Percentiles rank a stretch among this genome's conserved stretches.
Evolutionary conservation across 139 green algal species (phyloP).

Genomic region (Chlamydomonas sp.): DNA sequence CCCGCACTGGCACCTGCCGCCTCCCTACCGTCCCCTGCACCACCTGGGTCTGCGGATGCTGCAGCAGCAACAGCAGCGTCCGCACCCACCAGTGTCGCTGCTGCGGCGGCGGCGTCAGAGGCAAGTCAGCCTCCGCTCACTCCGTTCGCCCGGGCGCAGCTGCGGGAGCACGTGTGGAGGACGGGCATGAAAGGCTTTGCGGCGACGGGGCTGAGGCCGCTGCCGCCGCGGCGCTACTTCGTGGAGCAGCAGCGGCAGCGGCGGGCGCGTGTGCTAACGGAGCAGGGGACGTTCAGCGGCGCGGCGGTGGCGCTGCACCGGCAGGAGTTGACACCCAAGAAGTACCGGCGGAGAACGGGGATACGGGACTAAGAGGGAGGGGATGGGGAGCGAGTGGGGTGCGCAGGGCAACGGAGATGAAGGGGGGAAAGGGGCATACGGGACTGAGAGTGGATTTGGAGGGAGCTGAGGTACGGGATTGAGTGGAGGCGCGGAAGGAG

Average conservation of each 20-base stretch:
- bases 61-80: background rate
- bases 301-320: background rate
- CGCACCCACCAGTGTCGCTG: background rate
- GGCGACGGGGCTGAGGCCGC: background rate
- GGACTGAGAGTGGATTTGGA: too few relatives aligned
- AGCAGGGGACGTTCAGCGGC: slow-evolving; percentile 9
- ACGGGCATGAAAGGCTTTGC: slow-evolving; percentile 9
- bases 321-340: slow-evolving; percentile 10
- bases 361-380: slow-evolving; percentile 24
- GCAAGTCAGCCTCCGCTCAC: background rate
- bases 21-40: background rate
- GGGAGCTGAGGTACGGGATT: too few relatives aligned
- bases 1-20: background rate
- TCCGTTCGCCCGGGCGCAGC: background rate
- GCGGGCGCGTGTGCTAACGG: slow-evolving; percentile 20
- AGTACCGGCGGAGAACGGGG: slow-evolving; percentile 6
- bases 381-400: background rate
- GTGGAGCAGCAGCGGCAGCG: background rate
- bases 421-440: too few relatives aligned
- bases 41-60: too few relatives aligned
- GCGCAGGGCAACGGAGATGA: too few relatives aligned
- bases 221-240: slow-evolving; percentile 21
- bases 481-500: too few relatives aligned
- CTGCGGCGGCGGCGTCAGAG: background rate
- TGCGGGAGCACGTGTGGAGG: slow-evolving; percentile 15